Evolutionary conservation across 2,329 filamentous ascomycete genomes (phyloP).

Genomic region (Aureobasidium uvarum): DNA sequence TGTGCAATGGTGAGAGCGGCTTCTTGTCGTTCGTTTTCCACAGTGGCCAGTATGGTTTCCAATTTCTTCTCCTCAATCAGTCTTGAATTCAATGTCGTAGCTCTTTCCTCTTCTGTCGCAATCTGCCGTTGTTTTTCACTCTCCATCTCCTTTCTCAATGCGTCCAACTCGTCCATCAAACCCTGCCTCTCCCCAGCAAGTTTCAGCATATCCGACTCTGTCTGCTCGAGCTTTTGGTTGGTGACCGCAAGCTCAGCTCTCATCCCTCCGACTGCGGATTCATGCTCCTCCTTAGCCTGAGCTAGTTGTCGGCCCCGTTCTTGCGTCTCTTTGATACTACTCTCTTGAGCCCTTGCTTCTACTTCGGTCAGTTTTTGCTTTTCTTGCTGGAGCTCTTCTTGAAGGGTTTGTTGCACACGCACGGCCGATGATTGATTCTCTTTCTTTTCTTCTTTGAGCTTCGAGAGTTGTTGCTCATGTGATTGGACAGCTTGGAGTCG

Average conservation of each 20-base stretch:
- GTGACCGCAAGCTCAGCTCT: conserved; percentile 19
- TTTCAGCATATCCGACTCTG: background rate
- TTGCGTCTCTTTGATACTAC: conserved; percentile 9
- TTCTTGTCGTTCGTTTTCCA: conserved; percentile 26
- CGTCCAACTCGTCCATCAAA: conserved; percentile 21
- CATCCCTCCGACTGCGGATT: background rate
- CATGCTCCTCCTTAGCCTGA: conserved; percentile 18
- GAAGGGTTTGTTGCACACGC: conserved; percentile 25
- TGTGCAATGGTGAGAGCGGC: conserved; percentile 6
- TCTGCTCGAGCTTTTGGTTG: conserved; percentile 21
- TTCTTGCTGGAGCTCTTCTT: conserved; percentile 20
- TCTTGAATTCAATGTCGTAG: conserved; percentile 16
- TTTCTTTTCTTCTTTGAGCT: conserved; percentile 17
- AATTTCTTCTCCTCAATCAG: conserved; percentile 16
- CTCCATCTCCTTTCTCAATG: conserved; percentile 19
- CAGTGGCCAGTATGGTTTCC: conserved; percentile 12
- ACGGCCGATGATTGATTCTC: conserved; percentile 16
- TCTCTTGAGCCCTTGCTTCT: conserved; percentile 25
- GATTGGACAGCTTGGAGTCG: background rate
- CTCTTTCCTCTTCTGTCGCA: conserved; percentile 17
- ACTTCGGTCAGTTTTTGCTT: conserved; percentile 25
- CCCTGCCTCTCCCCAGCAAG: background rate
- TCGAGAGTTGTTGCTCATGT: conserved; percentile 13
- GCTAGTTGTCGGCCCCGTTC: conserved; percentile 8
- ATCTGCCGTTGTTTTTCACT: conserved; percentile 8